Percentiles rank a stretch among this genome's conserved stretches.
Conservation (phyloP, 192 early-diverging fungal species). For the Thoreauomyces humboldtii region DNA sequence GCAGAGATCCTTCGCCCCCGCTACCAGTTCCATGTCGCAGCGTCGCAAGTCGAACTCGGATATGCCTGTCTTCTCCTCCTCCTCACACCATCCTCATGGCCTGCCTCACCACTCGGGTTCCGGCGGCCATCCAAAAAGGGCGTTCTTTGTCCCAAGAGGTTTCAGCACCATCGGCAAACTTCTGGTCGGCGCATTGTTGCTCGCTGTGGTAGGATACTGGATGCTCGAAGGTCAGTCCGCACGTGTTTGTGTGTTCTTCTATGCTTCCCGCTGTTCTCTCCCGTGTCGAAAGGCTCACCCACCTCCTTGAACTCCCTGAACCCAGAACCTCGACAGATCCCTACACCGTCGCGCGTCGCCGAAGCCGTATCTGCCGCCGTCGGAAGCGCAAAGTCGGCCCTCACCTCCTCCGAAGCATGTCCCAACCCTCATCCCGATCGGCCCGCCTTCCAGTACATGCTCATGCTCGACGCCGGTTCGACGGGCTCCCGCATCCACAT, state of each 20-base stretch:
- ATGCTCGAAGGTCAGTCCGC: neutral
- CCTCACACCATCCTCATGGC: too few relatives aligned
- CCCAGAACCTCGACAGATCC: too few relatives aligned
- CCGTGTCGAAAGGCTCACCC: too few relatives aligned
- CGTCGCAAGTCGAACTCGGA: neutral
- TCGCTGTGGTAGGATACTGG: neutral
- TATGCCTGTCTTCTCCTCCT: neutral
- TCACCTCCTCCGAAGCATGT: too few relatives aligned
- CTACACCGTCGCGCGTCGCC: too few relatives aligned
- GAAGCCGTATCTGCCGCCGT: too few relatives aligned
- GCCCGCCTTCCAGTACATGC: conserved; percentile 82
- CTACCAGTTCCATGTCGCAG: conserved; percentile 4
- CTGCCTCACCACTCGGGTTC: conserved; percentile 1
- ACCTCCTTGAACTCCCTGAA: too few relatives aligned
- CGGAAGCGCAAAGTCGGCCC: too few relatives aligned
- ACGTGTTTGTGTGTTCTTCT: too few relatives aligned
- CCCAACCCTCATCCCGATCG: conserved; percentile 28
- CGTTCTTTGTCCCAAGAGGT: neutral
- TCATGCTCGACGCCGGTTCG: conserved; percentile 96
- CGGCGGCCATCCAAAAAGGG: neutral
- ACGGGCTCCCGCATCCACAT: conserved; percentile 97
- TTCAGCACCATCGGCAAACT: neutral
- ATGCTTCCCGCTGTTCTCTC: too few relatives aligned
- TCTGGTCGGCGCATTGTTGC: conserved; percentile 1
- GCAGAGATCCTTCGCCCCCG: too few relatives aligned